These are phyloP conservation scores for Penicillium dipodomyicola DNA, from an alignment of 495 filamentous ascomycete species.

Conservation along the genomic window DNA sequence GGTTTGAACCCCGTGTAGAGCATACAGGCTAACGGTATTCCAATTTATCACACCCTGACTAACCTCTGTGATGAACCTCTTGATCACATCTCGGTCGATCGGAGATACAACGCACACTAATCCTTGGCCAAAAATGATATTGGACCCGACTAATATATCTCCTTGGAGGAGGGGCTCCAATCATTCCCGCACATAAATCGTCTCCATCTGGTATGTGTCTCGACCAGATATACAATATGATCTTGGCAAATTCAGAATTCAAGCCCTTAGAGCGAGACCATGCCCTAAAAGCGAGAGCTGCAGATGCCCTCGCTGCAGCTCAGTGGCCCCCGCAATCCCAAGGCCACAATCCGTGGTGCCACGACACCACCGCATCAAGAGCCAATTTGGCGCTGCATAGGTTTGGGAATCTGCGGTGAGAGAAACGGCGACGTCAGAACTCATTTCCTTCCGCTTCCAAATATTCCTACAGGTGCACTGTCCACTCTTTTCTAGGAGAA, in stretches of 20 bases:
- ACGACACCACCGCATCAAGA: slow-evolving; percentile 39
- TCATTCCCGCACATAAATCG: not conserved
- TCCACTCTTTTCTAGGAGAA: not conserved
- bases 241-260: slow-evolving; percentile 4
- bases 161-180: not conserved
- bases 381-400: slow-evolving; percentile 29
- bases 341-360: slow-evolving; percentile 36
- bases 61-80: not conserved
- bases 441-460: not conserved
- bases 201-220: slow-evolving; percentile 22
- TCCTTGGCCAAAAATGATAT: not conserved
- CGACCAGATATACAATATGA: slow-evolving; percentile 2
- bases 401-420: slow-evolving; percentile 12
- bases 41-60: not conserved
- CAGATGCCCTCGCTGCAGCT: slow-evolving; percentile 23
- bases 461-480: not conserved
- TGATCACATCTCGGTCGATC: not conserved
- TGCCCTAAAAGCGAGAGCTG: slow-evolving; percentile 23
- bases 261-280: slow-evolving; percentile 14
- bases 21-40: not conserved
- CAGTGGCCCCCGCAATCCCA: slow-evolving; percentile 19
- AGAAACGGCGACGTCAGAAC: slow-evolving; percentile 16
- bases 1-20: not conserved
- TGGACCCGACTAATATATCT: not conserved
- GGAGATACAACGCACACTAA: not conserved